phyloP scores from a whole-genome alignment of 495 filamentous ascomycete species.

The Trichoderma orchidacearum region DNA sequence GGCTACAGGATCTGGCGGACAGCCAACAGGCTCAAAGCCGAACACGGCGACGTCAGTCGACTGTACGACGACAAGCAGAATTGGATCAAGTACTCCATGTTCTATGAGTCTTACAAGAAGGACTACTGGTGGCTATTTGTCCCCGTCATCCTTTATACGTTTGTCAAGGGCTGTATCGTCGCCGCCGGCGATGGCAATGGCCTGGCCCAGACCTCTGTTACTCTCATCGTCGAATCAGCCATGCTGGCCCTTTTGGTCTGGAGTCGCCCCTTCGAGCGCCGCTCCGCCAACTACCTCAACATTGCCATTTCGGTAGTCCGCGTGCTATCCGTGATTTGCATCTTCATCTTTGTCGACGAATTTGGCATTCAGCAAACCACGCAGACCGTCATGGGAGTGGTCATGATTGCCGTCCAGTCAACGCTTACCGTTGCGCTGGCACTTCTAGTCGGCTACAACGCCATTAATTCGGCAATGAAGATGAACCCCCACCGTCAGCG shows the following conservation, averaged over 20 bases:
- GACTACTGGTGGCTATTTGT: constrained; percentile 96
- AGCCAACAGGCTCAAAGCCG: constrained; percentile 57
- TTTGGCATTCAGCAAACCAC: constrained; percentile 84
- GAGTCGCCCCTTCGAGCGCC: constrained; percentile 74
- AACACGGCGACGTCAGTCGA: constrained; percentile 56
- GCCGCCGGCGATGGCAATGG: constrained; percentile 82
- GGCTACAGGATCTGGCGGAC: constrained; percentile 66
- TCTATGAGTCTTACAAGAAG: constrained; percentile 90
- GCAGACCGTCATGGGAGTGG: constrained; percentile 82
- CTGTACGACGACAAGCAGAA: constrained; percentile 82
- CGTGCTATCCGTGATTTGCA: constrained; percentile 79
- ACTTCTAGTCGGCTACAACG: constrained; percentile 82
- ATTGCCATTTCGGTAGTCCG: constrained; percentile 87
- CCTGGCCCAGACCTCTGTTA: constrained; percentile 60
- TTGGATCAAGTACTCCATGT: constrained; percentile 91
- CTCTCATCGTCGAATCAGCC: constrained; percentile 67
- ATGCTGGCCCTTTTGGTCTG: constrained; percentile 62
- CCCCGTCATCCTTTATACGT: constrained; percentile 83
- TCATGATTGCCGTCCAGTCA: constrained; percentile 80
- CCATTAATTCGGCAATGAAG: constrained; percentile 65
- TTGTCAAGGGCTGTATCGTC: constrained; percentile 77
- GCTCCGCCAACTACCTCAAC: constrained; percentile 84
- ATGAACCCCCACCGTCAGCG: constrained; percentile 81
- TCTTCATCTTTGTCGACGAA: constrained; percentile 87
- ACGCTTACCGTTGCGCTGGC: constrained; percentile 71